phyloP scores from a whole-genome alignment of 75 land plant genomes.

The Cupressus sempervirens region DNA sequence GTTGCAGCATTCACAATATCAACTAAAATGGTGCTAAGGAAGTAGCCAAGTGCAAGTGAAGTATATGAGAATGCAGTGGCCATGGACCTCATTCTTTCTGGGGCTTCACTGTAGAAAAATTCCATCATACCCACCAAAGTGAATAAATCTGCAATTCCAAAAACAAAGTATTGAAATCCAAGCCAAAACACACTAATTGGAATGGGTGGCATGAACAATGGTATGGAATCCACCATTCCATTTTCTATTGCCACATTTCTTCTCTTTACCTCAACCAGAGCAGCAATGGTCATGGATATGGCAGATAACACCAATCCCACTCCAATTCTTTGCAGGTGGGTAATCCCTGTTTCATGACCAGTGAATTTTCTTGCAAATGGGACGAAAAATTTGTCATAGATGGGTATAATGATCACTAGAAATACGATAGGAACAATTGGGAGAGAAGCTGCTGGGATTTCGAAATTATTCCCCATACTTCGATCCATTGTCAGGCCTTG shows the following conservation, averaged over 20 bases:
- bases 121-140: slow-evolving; percentile 53
- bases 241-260: slow-evolving; percentile 10
- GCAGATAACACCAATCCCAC: background rate
- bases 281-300: background rate
- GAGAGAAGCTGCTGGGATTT: background rate
- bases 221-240: slow-evolving; percentile 14
- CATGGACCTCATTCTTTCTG: slow-evolving; percentile 32
- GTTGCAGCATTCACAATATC: slow-evolving; percentile 35
- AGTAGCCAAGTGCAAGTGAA: slow-evolving; percentile 15
- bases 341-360: slow-evolving; percentile 45
- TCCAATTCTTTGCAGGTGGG: slow-evolving; percentile 30
- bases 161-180: slow-evolving; percentile 37
- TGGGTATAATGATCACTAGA: slow-evolving; percentile 40
- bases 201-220: slow-evolving; percentile 13
- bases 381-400: slow-evolving; percentile 56
- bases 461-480: background rate
- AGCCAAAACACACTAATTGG: slow-evolving; percentile 57
- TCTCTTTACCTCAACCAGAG: slow-evolving; percentile 6
- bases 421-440: slow-evolving; percentile 34
- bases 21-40: slow-evolving; percentile 31
- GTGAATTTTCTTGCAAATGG: slow-evolving; percentile 55
- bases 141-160: slow-evolving; percentile 53
- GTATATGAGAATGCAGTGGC: background rate
- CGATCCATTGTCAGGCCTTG: slow-evolving; percentile 13
- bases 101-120: slow-evolving; percentile 55